Evolutionary conservation across 192 early-diverging fungal genomes (phyloP), one percentile per base, ranked within the genome.

Genomic region (Entomortierella lignicola): DNA sequence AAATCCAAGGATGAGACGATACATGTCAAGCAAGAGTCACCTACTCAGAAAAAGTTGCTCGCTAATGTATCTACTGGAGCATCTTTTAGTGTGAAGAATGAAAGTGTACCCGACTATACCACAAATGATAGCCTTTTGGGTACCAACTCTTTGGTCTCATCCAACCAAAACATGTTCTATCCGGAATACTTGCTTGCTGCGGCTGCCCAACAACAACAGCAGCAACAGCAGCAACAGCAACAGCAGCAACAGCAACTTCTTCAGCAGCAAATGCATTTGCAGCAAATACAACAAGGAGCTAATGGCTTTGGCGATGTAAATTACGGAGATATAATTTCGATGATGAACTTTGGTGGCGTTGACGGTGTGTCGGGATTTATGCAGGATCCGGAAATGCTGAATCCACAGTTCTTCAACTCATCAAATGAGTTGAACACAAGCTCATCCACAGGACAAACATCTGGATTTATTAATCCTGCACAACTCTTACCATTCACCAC

Each of bases 401-500:
- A 48, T 32, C 55, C 62, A 12, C 75, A 70, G 62, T 61, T 79
- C 47, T 79, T 79, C 41, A 53, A 37, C 25, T 8, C 67, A 1
- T n/a, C 75, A 0, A 70, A 55, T 30, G 68, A 79, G 6, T 31
- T 66, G n/a, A 25, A 25, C 37, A 17, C 55, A 0, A 42, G 44
- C 43, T 42, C 56, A 0, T 2, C 53, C 17, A 31, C 20, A 21
- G 65, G 65, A 34, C 43, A 44, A 43, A 29, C 63, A 11, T 59
- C 74, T 15, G 68, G 66, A 0, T 79, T 79, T 31, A 79, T 79
- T 63, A 70, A 79, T 43, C 75, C 75, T 26, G 66, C 75, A 2
- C 75, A 79, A 32, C 67, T 79, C 3, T 47, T 79, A 25, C 75
- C 75, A 3, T 70, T 79, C 23, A 58, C 72, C 4, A 60, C 48